A percentile compares a stretch with the other conserved stretches of the same genome.
phyloP scores from a whole-genome alignment of 2,329 filamentous ascomycete genomes.

The Pestalotiopsis sp. region DNA sequence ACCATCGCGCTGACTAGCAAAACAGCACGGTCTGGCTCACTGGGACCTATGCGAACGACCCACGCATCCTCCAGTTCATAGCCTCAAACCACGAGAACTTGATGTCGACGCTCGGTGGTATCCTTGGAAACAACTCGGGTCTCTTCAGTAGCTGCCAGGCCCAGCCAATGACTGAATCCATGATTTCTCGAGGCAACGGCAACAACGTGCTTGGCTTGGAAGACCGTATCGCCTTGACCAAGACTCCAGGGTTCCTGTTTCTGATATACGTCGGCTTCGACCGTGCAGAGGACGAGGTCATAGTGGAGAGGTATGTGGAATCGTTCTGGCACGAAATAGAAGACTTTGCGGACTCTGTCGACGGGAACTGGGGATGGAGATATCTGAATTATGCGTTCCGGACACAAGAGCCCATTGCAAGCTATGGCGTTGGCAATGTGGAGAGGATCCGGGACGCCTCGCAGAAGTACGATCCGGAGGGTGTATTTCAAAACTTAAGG shows the following conservation, averaged over 20 bases:
- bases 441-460: slow-evolving; percentile 30
- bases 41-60: slow-evolving; percentile 19
- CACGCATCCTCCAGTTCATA: slow-evolving; percentile 35
- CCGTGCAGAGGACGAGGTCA: slow-evolving; percentile 26
- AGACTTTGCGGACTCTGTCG: slow-evolving; percentile 17
- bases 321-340: slow-evolving; percentile 30
- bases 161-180: slow-evolving; percentile 40
- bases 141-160: slow-evolving; percentile 34
- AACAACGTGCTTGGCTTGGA: slow-evolving; percentile 41
- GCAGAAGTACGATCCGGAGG: slow-evolving; percentile 37
- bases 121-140: slow-evolving; percentile 26
- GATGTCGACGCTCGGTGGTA: slow-evolving; percentile 31
- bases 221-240: slow-evolving; percentile 30
- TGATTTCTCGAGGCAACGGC: slow-evolving; percentile 36
- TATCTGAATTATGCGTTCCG: slow-evolving; percentile 41
- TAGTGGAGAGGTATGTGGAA: slow-evolving; percentile 31
- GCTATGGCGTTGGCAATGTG: slow-evolving; percentile 37
- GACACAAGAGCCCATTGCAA: slow-evolving; percentile 31
- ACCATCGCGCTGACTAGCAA: neutral
- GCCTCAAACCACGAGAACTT: slow-evolving; percentile 41
- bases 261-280: slow-evolving; percentile 33
- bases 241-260: slow-evolving; percentile 28
- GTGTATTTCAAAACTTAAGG: slow-evolving; percentile 38
- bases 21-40: slow-evolving; percentile 16
- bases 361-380: slow-evolving; percentile 30